Conservation (phyloP, 768 basidiomycete genomes). For the Trametes cinnabarina region DNA sequence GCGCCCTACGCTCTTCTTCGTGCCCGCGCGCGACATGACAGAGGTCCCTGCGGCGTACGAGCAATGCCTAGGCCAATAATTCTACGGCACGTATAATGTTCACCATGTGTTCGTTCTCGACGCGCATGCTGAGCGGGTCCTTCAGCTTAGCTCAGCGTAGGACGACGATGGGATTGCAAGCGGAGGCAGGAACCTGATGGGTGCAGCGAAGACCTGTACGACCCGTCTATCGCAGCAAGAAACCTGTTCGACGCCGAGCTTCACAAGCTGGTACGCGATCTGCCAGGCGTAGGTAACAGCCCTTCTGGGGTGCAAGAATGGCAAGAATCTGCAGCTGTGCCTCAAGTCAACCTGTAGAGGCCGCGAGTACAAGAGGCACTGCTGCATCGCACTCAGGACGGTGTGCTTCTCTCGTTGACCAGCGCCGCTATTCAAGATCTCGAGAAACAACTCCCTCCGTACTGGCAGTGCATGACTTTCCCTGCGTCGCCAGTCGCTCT, state of each 20-base stretch:
- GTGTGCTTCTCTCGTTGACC: slow-evolving; percentile 45
- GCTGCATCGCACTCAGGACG: slow-evolving; percentile 41
- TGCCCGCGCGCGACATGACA: slow-evolving; percentile 46
- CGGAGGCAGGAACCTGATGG: slow-evolving; percentile 48
- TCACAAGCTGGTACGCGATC: not conserved
- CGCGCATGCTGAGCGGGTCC: slow-evolving; percentile 37
- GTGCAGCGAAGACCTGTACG: slow-evolving; percentile 52
- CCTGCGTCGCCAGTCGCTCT: slow-evolving; percentile 48
- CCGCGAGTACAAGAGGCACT: slow-evolving; percentile 15
- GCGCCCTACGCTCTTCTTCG: slow-evolving; percentile 31
- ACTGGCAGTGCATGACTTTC: slow-evolving; percentile 69
- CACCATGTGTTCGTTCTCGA: slow-evolving; percentile 47
- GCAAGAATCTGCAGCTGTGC: too few species aligned
- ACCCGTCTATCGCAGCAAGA: slow-evolving; percentile 36
- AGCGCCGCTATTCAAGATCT: slow-evolving; percentile 33
- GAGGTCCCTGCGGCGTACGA: slow-evolving; percentile 16
- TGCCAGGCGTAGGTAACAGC: not conserved
- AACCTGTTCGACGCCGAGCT: slow-evolving; percentile 21
- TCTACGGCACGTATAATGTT: slow-evolving; percentile 55
- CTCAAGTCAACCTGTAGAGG: not conserved
- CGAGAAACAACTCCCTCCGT: slow-evolving; percentile 54
- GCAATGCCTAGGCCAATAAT: slow-evolving; percentile 47
- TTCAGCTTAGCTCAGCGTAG: slow-evolving; percentile 26
- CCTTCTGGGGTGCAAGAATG: too few species aligned
- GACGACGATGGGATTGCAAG: slow-evolving; percentile 24